Conservation (phyloP, 495 filamentous ascomycete genomes). For the Neurospora sublineolata region DNA sequence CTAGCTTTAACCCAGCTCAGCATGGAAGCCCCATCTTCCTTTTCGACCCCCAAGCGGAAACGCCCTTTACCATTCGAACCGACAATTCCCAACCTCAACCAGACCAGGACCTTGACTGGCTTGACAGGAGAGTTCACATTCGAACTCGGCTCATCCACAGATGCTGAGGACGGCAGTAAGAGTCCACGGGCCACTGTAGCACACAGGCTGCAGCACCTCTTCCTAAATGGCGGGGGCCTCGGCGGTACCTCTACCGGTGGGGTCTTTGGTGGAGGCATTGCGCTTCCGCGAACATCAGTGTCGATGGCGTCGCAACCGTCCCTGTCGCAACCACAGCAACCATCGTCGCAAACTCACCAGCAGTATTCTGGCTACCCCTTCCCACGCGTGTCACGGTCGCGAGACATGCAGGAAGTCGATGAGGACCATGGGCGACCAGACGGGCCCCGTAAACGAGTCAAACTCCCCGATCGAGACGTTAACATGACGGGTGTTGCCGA, state of each 20-base stretch:
- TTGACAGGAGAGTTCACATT: constrained; percentile 26
- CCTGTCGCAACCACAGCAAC: background rate
- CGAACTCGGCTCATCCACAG: constrained; percentile 13
- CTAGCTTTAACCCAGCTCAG: background rate
- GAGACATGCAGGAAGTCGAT: constrained; percentile 19
- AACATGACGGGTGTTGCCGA: constrained; percentile 10
- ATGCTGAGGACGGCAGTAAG: constrained; percentile 26
- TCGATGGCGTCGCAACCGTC: background rate
- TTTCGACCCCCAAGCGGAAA: background rate
- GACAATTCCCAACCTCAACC: constrained; percentile 6
- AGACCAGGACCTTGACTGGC: background rate
- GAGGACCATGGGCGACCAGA: constrained; percentile 2
- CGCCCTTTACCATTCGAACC: background rate
- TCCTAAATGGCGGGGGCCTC: constrained; percentile 37
- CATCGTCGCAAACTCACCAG: background rate
- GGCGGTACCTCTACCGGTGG: constrained; percentile 5
- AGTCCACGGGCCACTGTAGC: constrained; percentile 57
- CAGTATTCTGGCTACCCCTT: background rate
- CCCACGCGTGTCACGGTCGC: background rate
- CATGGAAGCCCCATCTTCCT: background rate
- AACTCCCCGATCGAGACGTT: constrained; percentile 15
- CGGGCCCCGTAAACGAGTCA: constrained; percentile 27
- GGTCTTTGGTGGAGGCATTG: constrained; percentile 21
- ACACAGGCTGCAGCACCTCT: constrained; percentile 51
- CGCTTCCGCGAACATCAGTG: constrained; percentile 11